Conservation (phyloP, 305 asterid genomes). For the Solanum hybrid region DNA sequence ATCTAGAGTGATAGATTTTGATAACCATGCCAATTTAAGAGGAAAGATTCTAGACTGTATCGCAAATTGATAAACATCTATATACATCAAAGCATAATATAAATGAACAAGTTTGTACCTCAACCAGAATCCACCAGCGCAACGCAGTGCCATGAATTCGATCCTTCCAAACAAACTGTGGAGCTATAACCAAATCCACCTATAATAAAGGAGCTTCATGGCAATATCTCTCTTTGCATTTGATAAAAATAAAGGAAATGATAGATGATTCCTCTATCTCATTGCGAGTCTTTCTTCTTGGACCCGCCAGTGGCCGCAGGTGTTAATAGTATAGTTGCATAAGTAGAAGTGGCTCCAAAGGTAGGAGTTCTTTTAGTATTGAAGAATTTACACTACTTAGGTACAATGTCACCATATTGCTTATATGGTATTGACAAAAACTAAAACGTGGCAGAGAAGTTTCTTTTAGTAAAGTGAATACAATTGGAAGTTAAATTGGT, state of each 20-base stretch:
- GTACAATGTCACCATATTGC: background rate
- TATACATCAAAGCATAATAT: background rate
- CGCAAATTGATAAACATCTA: background rate
- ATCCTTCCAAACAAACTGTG: slow-evolving; percentile 89
- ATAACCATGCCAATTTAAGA: background rate
- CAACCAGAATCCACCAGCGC: slow-evolving; percentile 98
- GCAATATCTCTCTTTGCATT: background rate
- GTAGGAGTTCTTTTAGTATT: background rate
- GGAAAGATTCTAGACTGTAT: background rate
- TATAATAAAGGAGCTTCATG: slow-evolving; percentile 20
- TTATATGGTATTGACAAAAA: background rate
- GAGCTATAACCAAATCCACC: slow-evolving; percentile 82
- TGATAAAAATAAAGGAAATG: background rate
- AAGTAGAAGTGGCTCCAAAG: background rate
- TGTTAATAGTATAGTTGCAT: background rate
- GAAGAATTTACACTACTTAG: background rate
- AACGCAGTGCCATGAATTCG: slow-evolving; percentile 88
- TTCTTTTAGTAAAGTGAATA: background rate
- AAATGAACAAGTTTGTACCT: slow-evolving; percentile 37
- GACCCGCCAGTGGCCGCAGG: background rate
- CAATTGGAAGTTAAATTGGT: background rate
- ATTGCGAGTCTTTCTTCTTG: background rate
- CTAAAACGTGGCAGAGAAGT: background rate
- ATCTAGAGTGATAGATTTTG: background rate
- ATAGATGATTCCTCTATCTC: background rate